Base-by-base conservation (phyloP, 2,329 filamentous ascomycete genomes). In the Sclerotiophoma versabilis region DNA sequence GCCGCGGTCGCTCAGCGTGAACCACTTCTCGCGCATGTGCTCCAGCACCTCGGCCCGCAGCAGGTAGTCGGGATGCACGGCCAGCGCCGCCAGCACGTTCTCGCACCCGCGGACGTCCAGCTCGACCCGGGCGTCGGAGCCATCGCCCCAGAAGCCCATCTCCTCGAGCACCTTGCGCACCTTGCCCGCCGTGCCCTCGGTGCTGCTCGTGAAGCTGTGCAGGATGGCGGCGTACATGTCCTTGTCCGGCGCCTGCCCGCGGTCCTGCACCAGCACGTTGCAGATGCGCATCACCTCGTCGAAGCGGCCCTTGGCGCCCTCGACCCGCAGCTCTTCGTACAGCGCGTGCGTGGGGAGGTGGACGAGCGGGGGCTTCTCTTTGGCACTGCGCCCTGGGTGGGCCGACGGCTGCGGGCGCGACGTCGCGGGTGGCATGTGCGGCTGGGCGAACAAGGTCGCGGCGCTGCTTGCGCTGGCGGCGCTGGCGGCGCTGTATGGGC, bases 11-110 rank as follows among this genome's bases (percentile, higher is more conserved):
- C 81, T 85, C 8, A 90, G 76, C 8, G 79, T 77, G 46, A 89
- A 82, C 90, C 92, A 96, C 59, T 85, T 82, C 50, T 85, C 81
- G 65, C 85, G 85, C 89, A 95, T 92, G 50, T 88, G 87, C 49
- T 84, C 78, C 32, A 97, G 77, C 3, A 96, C 81, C 29, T 87
- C 81, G 47, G 84, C 83, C 29, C 92, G 87, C 20, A 95, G 77
- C 5, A 92, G 63, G 64, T 96, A 93, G 74, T 98, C 90, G 0
- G 93, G 91, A 71, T 98, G 95, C 8, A 95, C 84, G 0, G 90
- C 85, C 20, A 97, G 80, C 5, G 84, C 88, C 73, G 87, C 85
- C 32, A 97, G 77, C 2, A 88, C 85, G 57, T 85, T 85, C 72
- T 93, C 87, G 65, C 91, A 93, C 2, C 90, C 82, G 3, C 81